Base-by-base conservation (phyloP, 768 basidiomycete species). In the Rhodotorula toruloides region DNA sequence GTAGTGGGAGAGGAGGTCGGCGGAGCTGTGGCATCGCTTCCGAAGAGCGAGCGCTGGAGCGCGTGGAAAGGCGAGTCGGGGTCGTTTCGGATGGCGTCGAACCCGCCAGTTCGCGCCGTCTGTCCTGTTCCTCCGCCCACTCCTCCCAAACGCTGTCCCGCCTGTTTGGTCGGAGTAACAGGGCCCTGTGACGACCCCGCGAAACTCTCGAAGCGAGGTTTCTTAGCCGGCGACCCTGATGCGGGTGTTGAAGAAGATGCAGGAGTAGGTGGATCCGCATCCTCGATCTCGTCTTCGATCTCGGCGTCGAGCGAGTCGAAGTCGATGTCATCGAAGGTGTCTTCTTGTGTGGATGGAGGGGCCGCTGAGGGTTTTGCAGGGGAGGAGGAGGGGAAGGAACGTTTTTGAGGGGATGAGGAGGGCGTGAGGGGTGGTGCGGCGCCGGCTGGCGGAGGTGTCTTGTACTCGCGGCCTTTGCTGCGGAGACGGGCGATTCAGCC, bases 61-160 rank as follows among this genome's bases (percentile, higher is more conserved):
- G 50, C 31, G 43, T 67, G 65, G 43, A 62, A 67, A 1, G 66
- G 66, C 36, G 56, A 58, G 19, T 58, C 56, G 8, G 66, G 66
- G 32, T 67, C 66, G 32, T 58, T 31, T 17, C 50, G 61, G 40
- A 67, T 62, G 31, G 46, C 61, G 16, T 29, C 55, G 31, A 50
- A 66, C 29, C 37, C 34, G 16, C 13, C 40, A 21, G 21, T 42
- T 21, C 40, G 40, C 13, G 21, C 40, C 40, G 11, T 11, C 40
- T 21, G 40, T 42, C 21, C 36, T 25, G 31, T 9, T 21, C 46
- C 27, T 21, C 12, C 48, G 31, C 48, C n/a, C 9, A 11, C n/a
- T 49, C 14, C 37, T n/a, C 25, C 37, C 21, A 14, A 46, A 46
- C 19, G 46, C 5, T 11, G n/a, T n/a, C 5, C 32, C 32, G 44